A percentile compares a stretch with the other conserved stretches of the same genome.
These are phyloP conservation scores for Priceomyces melissophilus DNA, from an alignment of 805 yeast species.

Conservation along the genomic window DNA sequence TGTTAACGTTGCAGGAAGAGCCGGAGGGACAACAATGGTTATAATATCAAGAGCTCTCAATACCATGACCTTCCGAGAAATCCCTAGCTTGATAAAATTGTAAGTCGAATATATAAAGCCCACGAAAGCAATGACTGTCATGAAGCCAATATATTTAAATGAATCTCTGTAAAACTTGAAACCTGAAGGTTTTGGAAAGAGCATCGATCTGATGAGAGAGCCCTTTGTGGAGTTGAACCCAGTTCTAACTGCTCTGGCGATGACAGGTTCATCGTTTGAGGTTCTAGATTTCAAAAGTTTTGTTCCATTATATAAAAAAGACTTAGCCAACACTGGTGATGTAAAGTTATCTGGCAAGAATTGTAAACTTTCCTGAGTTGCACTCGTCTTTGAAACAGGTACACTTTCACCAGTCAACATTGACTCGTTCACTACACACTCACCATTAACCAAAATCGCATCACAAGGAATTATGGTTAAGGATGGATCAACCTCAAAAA, in stretches of 20 bases:
- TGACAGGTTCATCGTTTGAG: slow-evolving; percentile 69
- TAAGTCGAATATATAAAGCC: slow-evolving; percentile 85
- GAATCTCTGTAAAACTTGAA: slow-evolving; percentile 94
- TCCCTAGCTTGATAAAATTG: slow-evolving; percentile 74
- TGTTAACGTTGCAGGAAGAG: slow-evolving; percentile 94
- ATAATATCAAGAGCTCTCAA: slow-evolving; percentile 89
- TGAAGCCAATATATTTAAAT: slow-evolving; percentile 91
- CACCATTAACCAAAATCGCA: slow-evolving; percentile 82
- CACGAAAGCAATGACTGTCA: slow-evolving; percentile 77
- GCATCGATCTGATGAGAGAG: slow-evolving; percentile 87
- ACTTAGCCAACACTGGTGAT: slow-evolving; percentile 63
- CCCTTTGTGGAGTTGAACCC: slow-evolving; percentile 98
- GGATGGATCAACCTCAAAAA: slow-evolving; percentile 88
- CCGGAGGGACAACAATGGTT: slow-evolving; percentile 98
- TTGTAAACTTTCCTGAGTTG: slow-evolving; percentile 58
- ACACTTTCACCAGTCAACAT: slow-evolving; percentile 99
- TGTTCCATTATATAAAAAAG: slow-evolving; percentile 85
- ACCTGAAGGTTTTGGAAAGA: slow-evolving; percentile 91
- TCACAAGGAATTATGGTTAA: slow-evolving; percentile 80
- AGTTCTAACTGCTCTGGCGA: slow-evolving; percentile 83
- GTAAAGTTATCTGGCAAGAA: slow-evolving; percentile 58
- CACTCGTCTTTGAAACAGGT: slow-evolving; percentile 81
- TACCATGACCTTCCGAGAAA: slow-evolving; percentile 66
- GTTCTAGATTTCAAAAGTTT: slow-evolving; percentile 79
- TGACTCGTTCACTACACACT: slow-evolving; percentile 94